Conservation (phyloP, 2,329 filamentous ascomycete species). For the Epichloe amarillans region DNA sequence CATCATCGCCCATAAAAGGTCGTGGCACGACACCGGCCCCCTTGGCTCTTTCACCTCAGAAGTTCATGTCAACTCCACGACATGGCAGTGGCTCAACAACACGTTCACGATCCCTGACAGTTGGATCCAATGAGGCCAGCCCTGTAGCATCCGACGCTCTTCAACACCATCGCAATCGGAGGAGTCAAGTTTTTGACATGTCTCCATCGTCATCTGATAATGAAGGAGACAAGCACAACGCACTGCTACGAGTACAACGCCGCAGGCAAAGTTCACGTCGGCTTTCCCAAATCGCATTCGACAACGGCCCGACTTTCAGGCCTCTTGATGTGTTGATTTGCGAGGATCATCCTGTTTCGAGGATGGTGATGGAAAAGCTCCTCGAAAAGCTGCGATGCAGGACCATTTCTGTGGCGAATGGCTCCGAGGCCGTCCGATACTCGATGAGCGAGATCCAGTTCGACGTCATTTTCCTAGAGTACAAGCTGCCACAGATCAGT, state of each 20-base stretch:
- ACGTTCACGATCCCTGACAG: constrained; percentile 75
- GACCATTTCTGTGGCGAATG: constrained; percentile 82
- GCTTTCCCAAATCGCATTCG: constrained; percentile 78
- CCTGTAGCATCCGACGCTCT: constrained; percentile 55
- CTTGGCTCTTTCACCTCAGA: constrained; percentile 48
- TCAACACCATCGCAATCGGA: constrained; percentile 71
- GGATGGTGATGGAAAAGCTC: constrained; percentile 97
- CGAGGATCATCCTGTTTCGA: constrained; percentile 92
- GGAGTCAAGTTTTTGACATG: constrained; percentile 90
- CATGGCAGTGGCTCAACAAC: constrained; percentile 49
- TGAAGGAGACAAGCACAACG: constrained; percentile 84
- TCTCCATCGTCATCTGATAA: constrained; percentile 97
- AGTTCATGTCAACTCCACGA: constrained; percentile 44
- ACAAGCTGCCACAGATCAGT: constrained; percentile 86
- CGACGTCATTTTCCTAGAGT: constrained; percentile 97
- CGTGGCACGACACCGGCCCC: constrained; percentile 37
- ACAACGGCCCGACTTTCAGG: constrained; percentile 74
- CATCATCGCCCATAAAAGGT: constrained; percentile 43
- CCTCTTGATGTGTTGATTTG: constrained; percentile 91
- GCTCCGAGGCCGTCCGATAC: constrained; percentile 82
- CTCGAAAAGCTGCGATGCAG: constrained; percentile 91
- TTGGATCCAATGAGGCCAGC: constrained; percentile 88
- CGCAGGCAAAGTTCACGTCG: constrained; percentile 91
- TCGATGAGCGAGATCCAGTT: constrained; percentile 97
- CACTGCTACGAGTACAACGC: constrained; percentile 79